phyloP scores from a whole-genome alignment of 192 early-diverging fungal species.

The Coemansia sp. region DNA sequence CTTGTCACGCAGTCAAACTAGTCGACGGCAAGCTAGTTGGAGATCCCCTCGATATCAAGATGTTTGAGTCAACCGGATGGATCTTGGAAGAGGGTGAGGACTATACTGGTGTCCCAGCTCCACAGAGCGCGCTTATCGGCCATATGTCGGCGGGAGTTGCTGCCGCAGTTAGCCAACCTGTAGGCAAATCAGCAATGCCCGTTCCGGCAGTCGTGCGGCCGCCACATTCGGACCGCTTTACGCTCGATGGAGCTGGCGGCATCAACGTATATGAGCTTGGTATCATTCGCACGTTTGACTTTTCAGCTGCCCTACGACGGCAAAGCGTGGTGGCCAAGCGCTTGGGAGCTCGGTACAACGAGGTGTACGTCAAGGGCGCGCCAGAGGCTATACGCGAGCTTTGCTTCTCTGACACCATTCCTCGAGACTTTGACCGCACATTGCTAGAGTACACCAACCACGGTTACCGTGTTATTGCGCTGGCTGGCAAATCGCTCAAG shows the following conservation, averaged over 20 bases:
- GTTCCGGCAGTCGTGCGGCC: constrained; percentile 89
- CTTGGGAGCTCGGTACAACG: constrained; percentile 59
- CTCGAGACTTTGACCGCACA: constrained; percentile 77
- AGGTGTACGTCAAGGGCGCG: constrained; percentile 95
- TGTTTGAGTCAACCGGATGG: constrained; percentile 98
- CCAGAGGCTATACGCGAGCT: constrained; percentile 93
- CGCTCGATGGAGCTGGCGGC: constrained; percentile 53
- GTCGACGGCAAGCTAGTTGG: constrained; percentile 88
- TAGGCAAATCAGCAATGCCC: constrained; percentile 22
- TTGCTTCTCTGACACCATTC: constrained; percentile 81
- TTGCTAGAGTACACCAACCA: constrained; percentile 89
- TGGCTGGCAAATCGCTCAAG: constrained; percentile 78
- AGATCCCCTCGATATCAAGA: constrained; percentile 95
- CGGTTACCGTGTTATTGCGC: constrained; percentile 96
- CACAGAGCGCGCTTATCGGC: constrained; percentile 4
- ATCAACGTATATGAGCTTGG: constrained; percentile 66
- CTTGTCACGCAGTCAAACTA: constrained; percentile 87
- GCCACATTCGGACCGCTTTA: constrained; percentile 67
- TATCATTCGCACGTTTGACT: constrained; percentile 90
- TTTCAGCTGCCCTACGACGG: constrained; percentile 83
- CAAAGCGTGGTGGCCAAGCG: constrained; percentile 91
- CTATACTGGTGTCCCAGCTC: background rate
- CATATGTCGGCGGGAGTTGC: constrained; percentile 9
- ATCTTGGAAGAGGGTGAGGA: constrained; percentile 84
- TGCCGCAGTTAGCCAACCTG: background rate